phyloP scores from a whole-genome alignment of 208 protist species.

The Trypanosoma cruzi region DNA sequence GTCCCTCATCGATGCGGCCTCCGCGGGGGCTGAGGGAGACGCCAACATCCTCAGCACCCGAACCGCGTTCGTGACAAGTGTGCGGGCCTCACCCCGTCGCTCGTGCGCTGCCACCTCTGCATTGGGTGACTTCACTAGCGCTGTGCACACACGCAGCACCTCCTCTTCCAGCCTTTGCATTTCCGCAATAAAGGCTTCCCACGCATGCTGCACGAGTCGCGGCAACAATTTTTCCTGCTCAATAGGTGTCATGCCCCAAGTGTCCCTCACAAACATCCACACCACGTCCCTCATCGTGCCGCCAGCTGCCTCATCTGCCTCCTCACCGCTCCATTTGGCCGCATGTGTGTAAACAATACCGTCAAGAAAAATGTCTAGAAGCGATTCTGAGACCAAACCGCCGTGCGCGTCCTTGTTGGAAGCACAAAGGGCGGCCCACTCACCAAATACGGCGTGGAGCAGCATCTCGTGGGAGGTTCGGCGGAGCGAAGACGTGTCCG shows the following conservation, averaged over 20 bases:
- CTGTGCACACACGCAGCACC: slow-evolving; percentile 1
- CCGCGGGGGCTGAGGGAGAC: not conserved
- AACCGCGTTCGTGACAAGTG: slow-evolving; percentile 9
- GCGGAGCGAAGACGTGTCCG: not conserved
- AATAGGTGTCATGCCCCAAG: slow-evolving; percentile 20
- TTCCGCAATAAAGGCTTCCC: slow-evolving; percentile 17
- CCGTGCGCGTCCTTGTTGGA: not conserved
- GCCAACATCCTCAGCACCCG: slow-evolving; percentile 15
- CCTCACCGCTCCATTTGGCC: slow-evolving; percentile 1
- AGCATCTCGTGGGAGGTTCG: slow-evolving; percentile 12
- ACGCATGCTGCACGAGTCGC: slow-evolving; percentile 9
- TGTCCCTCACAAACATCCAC: slow-evolving; percentile 5
- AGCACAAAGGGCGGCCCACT: slow-evolving; percentile 4
- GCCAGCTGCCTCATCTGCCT: not conserved
- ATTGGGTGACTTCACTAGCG: not conserved
- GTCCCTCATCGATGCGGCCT: not conserved
- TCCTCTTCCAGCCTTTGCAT: slow-evolving; percentile 18
- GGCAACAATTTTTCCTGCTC: slow-evolving; percentile 23
- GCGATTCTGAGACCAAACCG: not conserved
- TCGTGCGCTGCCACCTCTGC: not conserved
- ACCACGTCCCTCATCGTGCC: slow-evolving; percentile 10
- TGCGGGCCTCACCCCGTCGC: not conserved
- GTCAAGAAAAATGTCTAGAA: slow-evolving; percentile 28
- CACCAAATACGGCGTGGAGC: slow-evolving; percentile 16
- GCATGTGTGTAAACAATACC: slow-evolving; percentile 18